Percentiles rank a stretch among this genome's conserved stretches.
phyloP scores from a whole-genome alignment of 208 protist species.

The Trypanosoma cruzi region DNA sequence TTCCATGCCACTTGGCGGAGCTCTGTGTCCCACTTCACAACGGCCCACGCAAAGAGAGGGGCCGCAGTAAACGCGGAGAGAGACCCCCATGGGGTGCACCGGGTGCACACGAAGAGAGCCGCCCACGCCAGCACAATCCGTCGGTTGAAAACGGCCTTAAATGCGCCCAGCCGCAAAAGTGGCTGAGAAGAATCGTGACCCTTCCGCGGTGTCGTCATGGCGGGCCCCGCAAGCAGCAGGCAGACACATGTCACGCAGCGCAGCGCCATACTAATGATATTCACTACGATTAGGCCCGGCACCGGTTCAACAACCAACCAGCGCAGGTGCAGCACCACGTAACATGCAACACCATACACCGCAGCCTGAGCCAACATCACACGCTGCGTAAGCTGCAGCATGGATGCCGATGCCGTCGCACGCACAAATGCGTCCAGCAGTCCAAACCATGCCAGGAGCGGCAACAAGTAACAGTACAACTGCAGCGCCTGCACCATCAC shows the following conservation, averaged over 20 bases:
- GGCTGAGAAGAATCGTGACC: constrained; percentile 1
- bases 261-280: constrained; percentile 44
- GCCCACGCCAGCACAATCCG: constrained; percentile 16
- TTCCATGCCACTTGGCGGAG: neutral
- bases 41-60: constrained; percentile 10
- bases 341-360: constrained; percentile 62
- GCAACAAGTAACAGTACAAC: constrained; percentile 79
- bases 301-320: constrained; percentile 18
- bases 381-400: constrained; percentile 48
- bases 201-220: neutral
- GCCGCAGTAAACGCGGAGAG: neutral
- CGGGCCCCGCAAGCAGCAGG: constrained; percentile 33
- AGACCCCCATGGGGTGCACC: neutral
- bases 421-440: constrained; percentile 87
- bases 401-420: constrained; percentile 41
- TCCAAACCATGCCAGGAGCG: constrained; percentile 82
- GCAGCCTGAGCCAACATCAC: constrained; percentile 52
- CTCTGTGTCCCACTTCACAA: constrained; percentile 20
- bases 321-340: constrained; percentile 34
- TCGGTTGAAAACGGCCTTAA: constrained; percentile 2
- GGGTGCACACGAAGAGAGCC: constrained; percentile 19
- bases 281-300: constrained; percentile 48
- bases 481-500: constrained; percentile 71
- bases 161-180: neutral
- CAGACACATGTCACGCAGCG: constrained; percentile 40